Conservation (phyloP, 305 asterid species). For the Fraxinus dipetala region DNA sequence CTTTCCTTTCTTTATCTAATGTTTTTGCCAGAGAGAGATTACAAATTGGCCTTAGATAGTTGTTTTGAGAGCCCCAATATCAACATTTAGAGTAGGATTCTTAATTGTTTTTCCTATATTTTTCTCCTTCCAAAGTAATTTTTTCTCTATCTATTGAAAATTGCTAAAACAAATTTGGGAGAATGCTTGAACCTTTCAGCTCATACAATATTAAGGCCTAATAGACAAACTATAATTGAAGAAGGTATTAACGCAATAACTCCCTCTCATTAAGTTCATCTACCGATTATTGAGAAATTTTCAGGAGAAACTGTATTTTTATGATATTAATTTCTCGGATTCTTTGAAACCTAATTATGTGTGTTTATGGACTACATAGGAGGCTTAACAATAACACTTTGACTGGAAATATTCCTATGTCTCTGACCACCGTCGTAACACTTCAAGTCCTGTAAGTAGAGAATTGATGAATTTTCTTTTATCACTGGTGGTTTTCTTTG, state of each 20-base stretch:
- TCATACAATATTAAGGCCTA: not conserved
- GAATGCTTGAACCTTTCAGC: not conserved
- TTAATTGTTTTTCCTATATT: not conserved
- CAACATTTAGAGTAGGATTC: not conserved
- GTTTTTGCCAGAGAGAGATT: constrained; percentile 11
- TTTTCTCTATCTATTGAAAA: not conserved
- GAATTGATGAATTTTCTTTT: constrained; percentile 22
- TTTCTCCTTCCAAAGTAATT: constrained; percentile 15
- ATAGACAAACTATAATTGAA: constrained; percentile 2
- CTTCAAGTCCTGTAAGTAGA: constrained; percentile 97
- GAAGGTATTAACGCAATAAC: constrained; percentile 1
- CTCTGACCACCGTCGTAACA: constrained; percentile 55
- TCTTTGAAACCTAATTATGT: constrained; percentile 23
- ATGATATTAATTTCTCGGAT: not conserved
- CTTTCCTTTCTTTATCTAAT: constrained; percentile 8
- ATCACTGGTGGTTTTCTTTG: constrained; percentile 3
- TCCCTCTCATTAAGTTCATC: constrained; percentile 4
- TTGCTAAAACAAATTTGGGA: not conserved
- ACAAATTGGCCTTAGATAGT: not conserved
- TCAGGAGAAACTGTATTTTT: not conserved
- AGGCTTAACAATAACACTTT: constrained; percentile 86
- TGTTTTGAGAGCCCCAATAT: constrained; percentile 16
- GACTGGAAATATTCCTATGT: constrained; percentile 58
- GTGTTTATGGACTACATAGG: constrained; percentile 43
- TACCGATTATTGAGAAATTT: not conserved